Conservation (phyloP, 1,284 basidiomycete species). For the Ustilago curta region DNA sequence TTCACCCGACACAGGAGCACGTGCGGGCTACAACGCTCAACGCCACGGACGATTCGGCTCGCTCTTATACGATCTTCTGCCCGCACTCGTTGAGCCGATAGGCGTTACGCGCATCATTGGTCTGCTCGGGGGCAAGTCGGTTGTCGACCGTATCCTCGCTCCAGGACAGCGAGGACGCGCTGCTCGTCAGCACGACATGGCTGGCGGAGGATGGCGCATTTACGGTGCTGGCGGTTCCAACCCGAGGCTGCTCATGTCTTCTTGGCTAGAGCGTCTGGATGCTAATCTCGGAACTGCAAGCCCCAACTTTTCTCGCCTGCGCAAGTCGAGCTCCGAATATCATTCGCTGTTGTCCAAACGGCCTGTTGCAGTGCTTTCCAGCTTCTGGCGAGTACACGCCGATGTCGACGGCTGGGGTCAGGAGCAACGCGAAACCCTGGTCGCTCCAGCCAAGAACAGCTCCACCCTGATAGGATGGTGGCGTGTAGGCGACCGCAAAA, state of each 20-base stretch:
- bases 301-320: conserved; percentile 37
- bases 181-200: conserved; percentile 32
- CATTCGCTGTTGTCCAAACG: conserved; percentile 27
- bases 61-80: conserved; percentile 50
- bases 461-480: conserved; percentile 58
- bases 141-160: conserved; percentile 52
- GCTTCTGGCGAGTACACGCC: conserved; percentile 56
- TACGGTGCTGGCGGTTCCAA: conserved; percentile 46
- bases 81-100: conserved; percentile 47
- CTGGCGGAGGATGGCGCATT: conserved; percentile 51
- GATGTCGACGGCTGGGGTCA: conserved; percentile 54
- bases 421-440: conserved; percentile 38
- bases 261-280: conserved; percentile 50
- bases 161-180: conserved; percentile 43
- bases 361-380: conserved; percentile 53
- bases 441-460: conserved; percentile 35
- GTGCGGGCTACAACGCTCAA: conserved; percentile 47
- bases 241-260: conserved; percentile 40
- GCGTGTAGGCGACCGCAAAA: conserved; percentile 46
- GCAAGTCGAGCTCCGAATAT: conserved; percentile 19
- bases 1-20: conserved; percentile 31
- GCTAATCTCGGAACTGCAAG: conserved; percentile 46
- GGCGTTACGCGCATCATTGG: conserved; percentile 49
- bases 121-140: conserved; percentile 40
- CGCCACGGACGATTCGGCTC: conserved; percentile 41